Base-by-base conservation (phyloP, 83 land plant species). In the Larix sibirica region DNA sequence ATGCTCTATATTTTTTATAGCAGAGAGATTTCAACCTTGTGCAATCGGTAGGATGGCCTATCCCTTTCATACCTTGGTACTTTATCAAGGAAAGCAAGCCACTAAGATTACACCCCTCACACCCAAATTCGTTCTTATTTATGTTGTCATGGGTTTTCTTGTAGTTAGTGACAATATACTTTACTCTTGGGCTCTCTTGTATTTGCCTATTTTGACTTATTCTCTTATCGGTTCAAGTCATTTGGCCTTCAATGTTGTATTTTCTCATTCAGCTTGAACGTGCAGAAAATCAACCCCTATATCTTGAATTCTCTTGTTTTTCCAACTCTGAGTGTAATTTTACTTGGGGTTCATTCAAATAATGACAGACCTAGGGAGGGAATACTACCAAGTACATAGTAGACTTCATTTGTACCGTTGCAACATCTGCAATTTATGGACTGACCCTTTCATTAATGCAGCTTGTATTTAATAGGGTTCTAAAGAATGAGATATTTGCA, bases 141-240 rank as follows among this genome's bases (percentile, higher is more conserved):
- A 67, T 16, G 13, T 67, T 21, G 70, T 33, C 8, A 26, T 67
- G 24, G 70, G 70, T 3, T 36, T 67, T 1, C 17, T 26, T 23
- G 2, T 67, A 12, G 26, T 36, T 47, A 80, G 88, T 87, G 80
- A 88, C 87, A 12, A 88, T 86, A 85, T 60, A 71, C 85, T 40
- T 91, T 88, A 31, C 88, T 93, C 17, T 60, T 93, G 50, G 91
- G 91, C 47, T 6, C 60, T 84, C 12, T 62, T 40, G 3, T 87
- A 78, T 67, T 81, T 87, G 23, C 84, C 89, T 6, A 87, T 81
- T 6, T 87, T 87, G 5, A 87, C 89, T 6, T 80, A 62, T 66
- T 83, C 85, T 7, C 87, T 87, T 6, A 59, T 87, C 10, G 80
- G 79, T 79, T 79, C 87, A 10, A 80, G 79, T 26, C 82, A 82